Conservation (phyloP, 179 eudicot species). For the Silene vulgaris region DNA sequence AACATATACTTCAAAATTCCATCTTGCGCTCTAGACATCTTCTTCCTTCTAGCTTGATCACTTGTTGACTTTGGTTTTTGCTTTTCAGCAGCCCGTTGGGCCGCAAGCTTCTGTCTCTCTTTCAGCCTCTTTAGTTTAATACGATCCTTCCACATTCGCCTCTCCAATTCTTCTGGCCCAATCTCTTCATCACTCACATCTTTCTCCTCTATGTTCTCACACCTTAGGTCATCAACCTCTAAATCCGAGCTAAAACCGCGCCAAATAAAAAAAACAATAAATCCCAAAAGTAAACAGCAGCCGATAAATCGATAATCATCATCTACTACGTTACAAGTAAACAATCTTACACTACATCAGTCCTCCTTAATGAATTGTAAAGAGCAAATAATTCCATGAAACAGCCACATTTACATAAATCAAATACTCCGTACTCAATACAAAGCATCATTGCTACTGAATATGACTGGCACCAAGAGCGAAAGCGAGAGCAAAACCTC, state of each 20-base stretch:
- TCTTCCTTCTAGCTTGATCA: constrained; percentile 78
- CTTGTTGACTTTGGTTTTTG: constrained; percentile 50
- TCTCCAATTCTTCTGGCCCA: constrained; percentile 62
- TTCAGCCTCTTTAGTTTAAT: constrained; percentile 66
- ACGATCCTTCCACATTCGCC: constrained; percentile 87
- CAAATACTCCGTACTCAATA: not conserved
- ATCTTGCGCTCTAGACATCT: constrained; percentile 84
- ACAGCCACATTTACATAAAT: not conserved
- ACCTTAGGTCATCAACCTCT: constrained; percentile 71
- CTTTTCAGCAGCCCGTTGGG: constrained; percentile 55
- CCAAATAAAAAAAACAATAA: constrained; percentile 26
- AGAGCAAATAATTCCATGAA: not conserved
- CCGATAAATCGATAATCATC: not conserved
- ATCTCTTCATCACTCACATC: constrained; percentile 93
- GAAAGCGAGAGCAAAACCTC: not conserved
- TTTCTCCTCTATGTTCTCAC: constrained; percentile 61
- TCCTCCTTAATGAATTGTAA: not conserved
- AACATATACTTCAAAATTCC: constrained; percentile 89
- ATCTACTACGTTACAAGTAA: not conserved
- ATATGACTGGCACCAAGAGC: not conserved
- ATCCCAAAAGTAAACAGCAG: too few relatives aligned
- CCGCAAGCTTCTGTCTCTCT: constrained; percentile 63
- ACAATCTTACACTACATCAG: not conserved
- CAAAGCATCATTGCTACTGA: not conserved
- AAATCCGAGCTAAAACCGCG: constrained; percentile 58